Percentiles rank a stretch among this genome's conserved stretches.
Conservation (phyloP, 2,329 filamentous ascomycete species). For the Aspergillus texensis region DNA sequence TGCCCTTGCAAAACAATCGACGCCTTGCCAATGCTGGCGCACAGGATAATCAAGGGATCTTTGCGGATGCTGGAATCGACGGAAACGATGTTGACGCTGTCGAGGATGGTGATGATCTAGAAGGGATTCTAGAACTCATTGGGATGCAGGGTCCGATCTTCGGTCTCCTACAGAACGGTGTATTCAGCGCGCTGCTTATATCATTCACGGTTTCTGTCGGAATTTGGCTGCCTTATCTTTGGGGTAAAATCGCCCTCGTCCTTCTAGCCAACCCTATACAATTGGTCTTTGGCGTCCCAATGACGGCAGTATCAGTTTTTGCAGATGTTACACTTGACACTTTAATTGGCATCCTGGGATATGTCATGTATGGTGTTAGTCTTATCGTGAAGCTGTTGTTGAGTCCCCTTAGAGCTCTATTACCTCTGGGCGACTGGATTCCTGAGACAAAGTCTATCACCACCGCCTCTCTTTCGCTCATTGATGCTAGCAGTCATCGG, state of each 20-base stretch:
- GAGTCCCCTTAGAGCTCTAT: conserved; percentile 35
- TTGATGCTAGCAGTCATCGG: conserved; percentile 45
- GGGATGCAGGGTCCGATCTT: conserved; percentile 93
- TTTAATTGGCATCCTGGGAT: conserved; percentile 66
- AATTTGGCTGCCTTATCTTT: conserved; percentile 88
- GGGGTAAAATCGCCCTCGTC: conserved; percentile 81
- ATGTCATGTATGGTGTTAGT: conserved; percentile 45
- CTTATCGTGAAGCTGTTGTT: conserved; percentile 36
- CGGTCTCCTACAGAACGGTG: conserved; percentile 88
- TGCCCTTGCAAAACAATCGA: conserved; percentile 53
- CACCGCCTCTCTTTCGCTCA: conserved; percentile 44
- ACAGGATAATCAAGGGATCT: conserved; percentile 21
- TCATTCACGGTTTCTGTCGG: conserved; percentile 82
- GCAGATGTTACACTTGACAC: conserved; percentile 81
- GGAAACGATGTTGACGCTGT: conserved; percentile 58
- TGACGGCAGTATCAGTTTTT: conserved; percentile 70
- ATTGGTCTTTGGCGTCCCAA: conserved; percentile 67
- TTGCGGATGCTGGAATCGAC: conserved; percentile 66
- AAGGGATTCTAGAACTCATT: conserved; percentile 93
- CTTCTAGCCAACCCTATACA: conserved; percentile 75
- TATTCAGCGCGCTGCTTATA: conserved; percentile 91
- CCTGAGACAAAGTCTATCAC: conserved; percentile 40
- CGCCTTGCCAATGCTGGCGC: conserved; percentile 39
- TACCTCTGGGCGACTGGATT: conserved; percentile 41
- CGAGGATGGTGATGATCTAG: conserved; percentile 85